Conservation (phyloP, 345 rosid species). For the Mercurialis annua region DNA sequence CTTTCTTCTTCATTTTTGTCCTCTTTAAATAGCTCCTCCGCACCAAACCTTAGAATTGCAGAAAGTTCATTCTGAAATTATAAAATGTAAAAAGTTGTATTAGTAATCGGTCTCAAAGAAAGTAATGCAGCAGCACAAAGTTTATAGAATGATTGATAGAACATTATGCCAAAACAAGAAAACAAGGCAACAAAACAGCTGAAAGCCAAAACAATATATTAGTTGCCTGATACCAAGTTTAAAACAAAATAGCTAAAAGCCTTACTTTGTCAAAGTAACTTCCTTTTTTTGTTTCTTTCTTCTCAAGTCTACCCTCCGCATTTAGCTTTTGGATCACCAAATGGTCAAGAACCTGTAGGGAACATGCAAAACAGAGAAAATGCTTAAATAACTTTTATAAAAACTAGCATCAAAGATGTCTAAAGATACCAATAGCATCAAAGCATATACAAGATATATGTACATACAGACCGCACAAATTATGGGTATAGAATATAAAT, state of each 20-base stretch:
- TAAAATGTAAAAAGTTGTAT: not conserved
- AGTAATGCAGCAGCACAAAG: not conserved
- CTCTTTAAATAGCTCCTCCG: conserved; percentile 97
- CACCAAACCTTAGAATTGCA: conserved; percentile 96
- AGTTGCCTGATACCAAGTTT: not conserved
- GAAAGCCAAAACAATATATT: not conserved
- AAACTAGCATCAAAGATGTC: too few species aligned
- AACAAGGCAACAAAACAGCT: not conserved
- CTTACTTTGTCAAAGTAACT: conserved; percentile 89
- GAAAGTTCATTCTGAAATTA: conserved; percentile 86
- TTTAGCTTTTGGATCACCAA: conserved; percentile 96
- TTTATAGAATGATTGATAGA: not conserved
- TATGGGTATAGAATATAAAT: not conserved
- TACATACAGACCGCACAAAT: not conserved
- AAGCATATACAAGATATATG: not conserved
- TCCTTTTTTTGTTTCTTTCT: conserved; percentile 94
- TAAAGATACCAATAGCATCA: too few species aligned
- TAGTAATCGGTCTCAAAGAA: not conserved
- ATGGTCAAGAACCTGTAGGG: conserved; percentile 87
- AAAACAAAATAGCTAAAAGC: not conserved
- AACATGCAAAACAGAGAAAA: conserved; percentile 19
- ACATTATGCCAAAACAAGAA: not conserved
- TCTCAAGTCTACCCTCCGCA: conserved; percentile 99
- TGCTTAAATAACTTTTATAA: not conserved
- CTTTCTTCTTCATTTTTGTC: conserved; percentile 96